Conservation (phyloP, 352 stramenopile genomes). For the Phytophthora hybrid region DNA sequence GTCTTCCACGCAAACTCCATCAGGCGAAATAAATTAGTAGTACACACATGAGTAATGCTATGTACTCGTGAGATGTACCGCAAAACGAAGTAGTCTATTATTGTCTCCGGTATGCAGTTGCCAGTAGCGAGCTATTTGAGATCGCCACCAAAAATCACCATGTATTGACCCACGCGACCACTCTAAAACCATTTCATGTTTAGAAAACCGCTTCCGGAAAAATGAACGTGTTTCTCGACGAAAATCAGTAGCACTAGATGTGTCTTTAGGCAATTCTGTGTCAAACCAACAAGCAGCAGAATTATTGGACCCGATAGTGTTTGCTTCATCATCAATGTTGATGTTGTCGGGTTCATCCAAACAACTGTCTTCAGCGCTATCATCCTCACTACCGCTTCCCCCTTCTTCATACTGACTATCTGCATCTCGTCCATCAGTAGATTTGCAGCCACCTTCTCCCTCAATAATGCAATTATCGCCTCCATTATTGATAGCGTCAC, state of each 20-base stretch:
- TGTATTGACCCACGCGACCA: neutral
- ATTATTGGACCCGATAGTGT: neutral
- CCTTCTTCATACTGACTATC: too few relatives aligned
- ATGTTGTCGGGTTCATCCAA: neutral
- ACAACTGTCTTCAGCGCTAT: too few relatives aligned
- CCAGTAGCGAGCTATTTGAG: neutral
- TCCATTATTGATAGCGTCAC: too few relatives aligned
- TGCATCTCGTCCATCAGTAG: too few relatives aligned
- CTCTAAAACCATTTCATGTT: neutral
- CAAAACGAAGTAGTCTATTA: neutral
- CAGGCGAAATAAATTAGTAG: neutral
- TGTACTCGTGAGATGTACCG: neutral
- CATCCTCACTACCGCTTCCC: too few relatives aligned
- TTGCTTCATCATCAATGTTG: neutral
- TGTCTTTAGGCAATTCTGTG: neutral
- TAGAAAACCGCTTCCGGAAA: neutral
- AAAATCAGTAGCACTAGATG: neutral
- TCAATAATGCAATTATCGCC: too few relatives aligned
- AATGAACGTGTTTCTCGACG: neutral
- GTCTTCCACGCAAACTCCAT: neutral
- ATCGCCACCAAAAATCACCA: neutral
- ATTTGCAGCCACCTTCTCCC: too few relatives aligned
- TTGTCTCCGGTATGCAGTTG: neutral
- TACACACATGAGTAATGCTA: neutral
- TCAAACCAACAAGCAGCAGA: neutral